Evolutionary conservation across 2,329 filamentous ascomycete species (phyloP).

Genomic region (Fusarium sp.): DNA sequence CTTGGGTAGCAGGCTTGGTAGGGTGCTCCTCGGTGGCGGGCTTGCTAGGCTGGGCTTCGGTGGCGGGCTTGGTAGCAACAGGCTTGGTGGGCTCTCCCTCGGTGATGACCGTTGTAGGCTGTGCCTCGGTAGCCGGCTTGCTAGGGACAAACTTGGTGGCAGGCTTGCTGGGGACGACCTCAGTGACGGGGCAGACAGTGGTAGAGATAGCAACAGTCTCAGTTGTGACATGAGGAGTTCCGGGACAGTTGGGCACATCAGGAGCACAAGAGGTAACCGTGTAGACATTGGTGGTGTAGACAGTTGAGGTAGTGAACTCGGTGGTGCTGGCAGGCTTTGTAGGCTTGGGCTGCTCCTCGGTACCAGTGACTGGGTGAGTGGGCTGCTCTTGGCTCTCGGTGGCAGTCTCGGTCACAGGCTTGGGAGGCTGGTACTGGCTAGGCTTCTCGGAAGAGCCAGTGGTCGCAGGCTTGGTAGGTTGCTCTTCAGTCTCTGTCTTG

Average conservation of each 20-base stretch:
- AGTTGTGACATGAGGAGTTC: conserved; percentile 24
- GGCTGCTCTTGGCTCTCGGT: conserved; percentile 2
- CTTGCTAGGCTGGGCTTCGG: background rate
- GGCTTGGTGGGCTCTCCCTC: conserved; percentile 1
- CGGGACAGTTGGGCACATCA: conserved; percentile 16
- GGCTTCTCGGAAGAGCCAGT: conserved; percentile 1
- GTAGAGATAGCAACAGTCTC: conserved; percentile 29
- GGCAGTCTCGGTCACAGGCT: background rate
- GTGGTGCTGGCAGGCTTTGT: conserved; percentile 29
- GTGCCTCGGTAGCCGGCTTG: background rate
- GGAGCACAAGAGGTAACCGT: conserved; percentile 32
- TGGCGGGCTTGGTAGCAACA: background rate
- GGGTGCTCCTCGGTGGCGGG: background rate
- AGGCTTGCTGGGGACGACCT: background rate
- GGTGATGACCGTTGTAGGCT: background rate
- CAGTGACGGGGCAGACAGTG: conserved; percentile 20
- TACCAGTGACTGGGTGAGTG: background rate
- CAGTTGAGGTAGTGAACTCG: conserved; percentile 12
- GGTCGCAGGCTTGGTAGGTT: conserved; percentile 9
- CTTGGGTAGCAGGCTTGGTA: background rate
- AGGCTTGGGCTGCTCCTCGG: conserved; percentile 11
- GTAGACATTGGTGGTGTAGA: conserved; percentile 32
- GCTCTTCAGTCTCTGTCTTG: conserved; percentile 4
- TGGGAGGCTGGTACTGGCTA: conserved; percentile 4
- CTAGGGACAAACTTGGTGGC: conserved; percentile 1